Conservation (phyloP, 768 basidiomycete genomes). For the Paxillus ammoniavirescens region DNA sequence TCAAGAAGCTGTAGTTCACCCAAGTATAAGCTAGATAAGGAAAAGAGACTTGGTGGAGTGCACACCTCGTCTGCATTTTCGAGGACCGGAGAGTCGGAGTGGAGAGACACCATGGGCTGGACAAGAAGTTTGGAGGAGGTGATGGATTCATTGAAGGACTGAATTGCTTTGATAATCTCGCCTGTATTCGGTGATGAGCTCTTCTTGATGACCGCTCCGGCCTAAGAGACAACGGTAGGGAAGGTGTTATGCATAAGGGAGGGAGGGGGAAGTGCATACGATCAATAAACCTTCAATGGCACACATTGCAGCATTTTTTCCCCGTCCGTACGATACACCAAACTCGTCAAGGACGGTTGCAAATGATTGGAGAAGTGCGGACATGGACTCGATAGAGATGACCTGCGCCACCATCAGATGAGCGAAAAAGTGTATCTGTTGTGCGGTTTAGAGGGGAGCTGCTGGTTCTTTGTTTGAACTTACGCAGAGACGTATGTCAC, state of each 20-base stretch:
- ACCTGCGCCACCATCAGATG: slow-evolving; percentile 77
- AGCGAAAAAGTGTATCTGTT: slow-evolving; percentile 90
- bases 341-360: slow-evolving; percentile 87
- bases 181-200: slow-evolving; percentile 55
- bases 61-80: slow-evolving; percentile 65
- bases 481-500: slow-evolving; percentile 85
- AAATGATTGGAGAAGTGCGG: slow-evolving; percentile 80
- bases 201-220: slow-evolving; percentile 64
- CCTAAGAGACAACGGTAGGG: slow-evolving; percentile 40
- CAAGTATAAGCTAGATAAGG: slow-evolving; percentile 8
- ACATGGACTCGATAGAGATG: slow-evolving; percentile 75
- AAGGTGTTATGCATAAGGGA: neutral
- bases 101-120: slow-evolving; percentile 57
- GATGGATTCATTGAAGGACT: slow-evolving; percentile 64
- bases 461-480: slow-evolving; percentile 26
- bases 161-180: slow-evolving; percentile 71
- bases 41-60: neutral
- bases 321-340: slow-evolving; percentile 81
- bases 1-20: slow-evolving; percentile 62
- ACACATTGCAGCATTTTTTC: slow-evolving; percentile 76
- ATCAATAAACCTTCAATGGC: slow-evolving; percentile 81
- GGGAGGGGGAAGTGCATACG: slow-evolving; percentile 33
- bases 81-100: slow-evolving; percentile 39
- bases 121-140: slow-evolving; percentile 59
- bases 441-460: slow-evolving; percentile 4